Percentiles rank a stretch among this genome's conserved stretches.
phyloP scores from a whole-genome alignment of 441 rosid genomes.

The Melastoma candidum region DNA sequence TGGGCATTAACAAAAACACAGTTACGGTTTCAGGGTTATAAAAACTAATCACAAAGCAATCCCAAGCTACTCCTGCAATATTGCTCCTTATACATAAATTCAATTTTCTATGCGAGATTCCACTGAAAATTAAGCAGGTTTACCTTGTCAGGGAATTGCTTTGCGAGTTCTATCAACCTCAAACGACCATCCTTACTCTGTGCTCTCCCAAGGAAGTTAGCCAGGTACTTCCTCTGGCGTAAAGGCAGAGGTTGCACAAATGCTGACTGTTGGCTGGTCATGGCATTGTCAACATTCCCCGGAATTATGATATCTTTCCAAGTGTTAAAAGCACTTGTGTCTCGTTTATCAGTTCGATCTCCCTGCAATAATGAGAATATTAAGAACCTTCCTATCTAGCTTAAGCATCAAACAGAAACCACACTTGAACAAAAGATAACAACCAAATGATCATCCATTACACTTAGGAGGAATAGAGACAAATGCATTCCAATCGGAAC shows the following conservation, averaged over 20 bases:
- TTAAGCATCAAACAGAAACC: no score
- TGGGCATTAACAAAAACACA: no score
- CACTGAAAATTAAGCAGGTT: constrained; percentile 2
- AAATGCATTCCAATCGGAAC: no score
- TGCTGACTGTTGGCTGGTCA: constrained; percentile 19
- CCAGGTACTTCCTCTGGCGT: constrained; percentile 64
- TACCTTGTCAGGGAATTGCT: constrained; percentile 82
- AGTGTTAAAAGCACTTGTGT: constrained; percentile 47
- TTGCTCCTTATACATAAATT: not conserved
- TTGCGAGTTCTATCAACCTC: constrained; percentile 66
- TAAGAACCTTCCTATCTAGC: not conserved
- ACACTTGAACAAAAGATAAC: no score
- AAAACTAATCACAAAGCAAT: no score
- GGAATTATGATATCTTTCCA: constrained; percentile 27
- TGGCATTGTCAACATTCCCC: constrained; percentile 23
- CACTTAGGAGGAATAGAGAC: no score
- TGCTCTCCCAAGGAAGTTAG: constrained; percentile 87
- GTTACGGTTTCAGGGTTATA: no score
- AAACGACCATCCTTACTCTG: constrained; percentile 88
- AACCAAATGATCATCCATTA: no score
- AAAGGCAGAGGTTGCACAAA: constrained; percentile 68
- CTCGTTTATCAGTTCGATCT: constrained; percentile 89
- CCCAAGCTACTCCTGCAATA: not conserved
- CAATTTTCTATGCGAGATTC: not conserved
- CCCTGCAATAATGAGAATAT: constrained; percentile 45